Evolutionary conservation across 805 yeast species (phyloP).

Genomic region (Wilhelminamyces savonicus): DNA sequence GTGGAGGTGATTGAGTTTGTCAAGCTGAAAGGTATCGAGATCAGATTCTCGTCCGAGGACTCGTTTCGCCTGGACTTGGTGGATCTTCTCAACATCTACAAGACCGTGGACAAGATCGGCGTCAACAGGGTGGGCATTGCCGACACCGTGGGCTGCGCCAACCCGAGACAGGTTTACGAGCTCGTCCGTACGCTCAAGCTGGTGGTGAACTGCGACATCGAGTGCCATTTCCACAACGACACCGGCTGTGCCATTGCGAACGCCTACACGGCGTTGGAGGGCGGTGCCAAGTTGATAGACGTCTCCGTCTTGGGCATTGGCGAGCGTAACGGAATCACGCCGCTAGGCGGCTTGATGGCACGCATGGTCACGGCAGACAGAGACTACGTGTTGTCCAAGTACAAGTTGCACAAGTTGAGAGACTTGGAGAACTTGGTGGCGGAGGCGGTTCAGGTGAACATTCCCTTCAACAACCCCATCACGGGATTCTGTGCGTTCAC

Average conservation of each 20-base stretch:
- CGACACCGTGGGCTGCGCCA: conserved; percentile 98
- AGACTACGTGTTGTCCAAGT: conserved; percentile 89
- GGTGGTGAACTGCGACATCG: conserved; percentile 94
- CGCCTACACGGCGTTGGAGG: conserved; percentile 97
- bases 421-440: conserved; percentile 95
- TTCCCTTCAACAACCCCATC: conserved; percentile 97
- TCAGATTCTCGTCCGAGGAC: conserved; percentile 95
- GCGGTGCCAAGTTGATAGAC: conserved; percentile 92
- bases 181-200: conserved; percentile 88
- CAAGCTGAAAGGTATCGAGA: conserved; percentile 94
- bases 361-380: conserved; percentile 98
- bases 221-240: conserved; percentile 98
- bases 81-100: conserved; percentile 89
- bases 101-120: conserved; percentile 95
- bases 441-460: conserved; percentile 92
- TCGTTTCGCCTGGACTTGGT: conserved; percentile 96
- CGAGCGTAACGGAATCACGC: conserved; percentile 97
- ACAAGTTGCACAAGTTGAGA: conserved; percentile 91
- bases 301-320: conserved; percentile 97
- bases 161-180: conserved; percentile 98
- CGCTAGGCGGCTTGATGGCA: conserved; percentile 97
- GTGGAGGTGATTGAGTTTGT: conserved; percentile 96
- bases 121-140: conserved; percentile 99
- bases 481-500: conserved; percentile 99
- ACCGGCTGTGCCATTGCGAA: conserved; percentile 99